Evolutionary conservation across 2,329 filamentous ascomycete species (phyloP).

Genomic region (Lasiodiplodia hormozganensis): DNA sequence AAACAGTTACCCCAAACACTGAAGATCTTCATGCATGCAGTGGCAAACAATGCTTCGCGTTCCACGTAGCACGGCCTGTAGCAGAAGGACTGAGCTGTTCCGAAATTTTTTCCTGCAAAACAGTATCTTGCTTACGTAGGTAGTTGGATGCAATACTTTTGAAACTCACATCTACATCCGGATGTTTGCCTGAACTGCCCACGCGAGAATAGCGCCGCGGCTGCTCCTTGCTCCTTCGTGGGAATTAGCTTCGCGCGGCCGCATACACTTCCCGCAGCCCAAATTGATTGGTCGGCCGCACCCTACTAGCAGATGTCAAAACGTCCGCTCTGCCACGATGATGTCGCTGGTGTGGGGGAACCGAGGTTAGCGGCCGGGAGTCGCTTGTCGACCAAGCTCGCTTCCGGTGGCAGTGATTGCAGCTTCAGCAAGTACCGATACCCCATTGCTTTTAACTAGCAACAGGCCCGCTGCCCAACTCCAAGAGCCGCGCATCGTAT

Average conservation of each 20-base stretch:
- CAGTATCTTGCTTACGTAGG: too few relatives aligned
- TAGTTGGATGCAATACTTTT: too few relatives aligned
- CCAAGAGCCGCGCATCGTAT: slow-evolving; percentile 15
- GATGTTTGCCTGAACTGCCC: too few relatives aligned
- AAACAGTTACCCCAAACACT: background rate
- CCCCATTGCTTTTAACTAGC: slow-evolving; percentile 13
- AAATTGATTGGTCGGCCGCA: background rate
- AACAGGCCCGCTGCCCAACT: slow-evolving; percentile 25
- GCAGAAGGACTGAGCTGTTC: too few relatives aligned
- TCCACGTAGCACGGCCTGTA: background rate
- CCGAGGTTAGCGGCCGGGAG: slow-evolving; percentile 22
- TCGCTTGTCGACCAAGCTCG: background rate
- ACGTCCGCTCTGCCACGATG: background rate
- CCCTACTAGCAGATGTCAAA: background rate
- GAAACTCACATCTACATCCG: too few relatives aligned
- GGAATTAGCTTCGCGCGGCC: background rate
- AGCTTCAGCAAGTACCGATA: slow-evolving; percentile 5
- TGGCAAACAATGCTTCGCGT: background rate
- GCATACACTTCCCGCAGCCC: background rate
- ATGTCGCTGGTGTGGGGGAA: slow-evolving; percentile 11
- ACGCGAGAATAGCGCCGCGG: too few relatives aligned
- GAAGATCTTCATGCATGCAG: background rate
- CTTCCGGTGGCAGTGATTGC: slow-evolving; percentile 1
- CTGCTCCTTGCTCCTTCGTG: background rate
- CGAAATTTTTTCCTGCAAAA: too few relatives aligned